Percentiles rank a stretch among this genome's conserved stretches.
These are phyloP conservation scores for Fusarium metavorans DNA, from an alignment of 2,329 filamentous ascomycete species.

Conservation along the genomic window DNA sequence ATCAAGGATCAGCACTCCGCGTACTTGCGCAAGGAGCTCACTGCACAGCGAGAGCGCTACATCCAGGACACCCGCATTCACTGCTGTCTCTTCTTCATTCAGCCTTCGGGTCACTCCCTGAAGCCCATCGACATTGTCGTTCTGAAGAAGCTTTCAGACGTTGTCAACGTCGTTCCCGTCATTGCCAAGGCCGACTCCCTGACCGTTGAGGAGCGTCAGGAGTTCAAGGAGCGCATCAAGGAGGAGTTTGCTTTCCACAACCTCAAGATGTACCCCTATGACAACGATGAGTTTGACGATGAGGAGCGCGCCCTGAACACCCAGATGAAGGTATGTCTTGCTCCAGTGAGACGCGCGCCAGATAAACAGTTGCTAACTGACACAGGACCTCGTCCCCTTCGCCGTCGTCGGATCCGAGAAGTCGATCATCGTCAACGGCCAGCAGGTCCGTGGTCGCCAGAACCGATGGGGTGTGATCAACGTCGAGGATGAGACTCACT, in stretches of 20 bases:
- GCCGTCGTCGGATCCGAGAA: constrained; percentile 98
- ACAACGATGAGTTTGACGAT: constrained; percentile 98
- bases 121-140: constrained; percentile 99
- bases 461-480: constrained; percentile 99
- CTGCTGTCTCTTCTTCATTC: constrained; percentile 99
- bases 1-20: constrained; percentile 99
- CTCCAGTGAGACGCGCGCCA: neutral
- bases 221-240: constrained; percentile 99
- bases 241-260: constrained; percentile 99
- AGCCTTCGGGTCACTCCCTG: constrained; percentile 96
- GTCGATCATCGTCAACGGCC: constrained; percentile 96
- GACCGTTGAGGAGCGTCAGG: constrained; percentile 93
- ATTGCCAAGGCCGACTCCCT: constrained; percentile 98
- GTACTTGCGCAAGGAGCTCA: constrained; percentile 99
- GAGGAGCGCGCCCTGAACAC: constrained; percentile 94
- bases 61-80: constrained; percentile 99
- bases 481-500: constrained; percentile 99
- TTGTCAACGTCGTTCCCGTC: constrained; percentile 98
- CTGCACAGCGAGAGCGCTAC: constrained; percentile 97
- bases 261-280: constrained; percentile 99
- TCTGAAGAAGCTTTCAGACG: constrained; percentile 98
- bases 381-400: constrained; percentile 91
- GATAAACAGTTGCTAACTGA: constrained; percentile 49
- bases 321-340: constrained; percentile 86
- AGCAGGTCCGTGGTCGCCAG: constrained; percentile 96